Percentiles rank a stretch among this genome's conserved stretches.
These are phyloP conservation scores for Penicillium salamii DNA, from an alignment of 495 filamentous ascomycete species.

Conservation along the genomic window DNA sequence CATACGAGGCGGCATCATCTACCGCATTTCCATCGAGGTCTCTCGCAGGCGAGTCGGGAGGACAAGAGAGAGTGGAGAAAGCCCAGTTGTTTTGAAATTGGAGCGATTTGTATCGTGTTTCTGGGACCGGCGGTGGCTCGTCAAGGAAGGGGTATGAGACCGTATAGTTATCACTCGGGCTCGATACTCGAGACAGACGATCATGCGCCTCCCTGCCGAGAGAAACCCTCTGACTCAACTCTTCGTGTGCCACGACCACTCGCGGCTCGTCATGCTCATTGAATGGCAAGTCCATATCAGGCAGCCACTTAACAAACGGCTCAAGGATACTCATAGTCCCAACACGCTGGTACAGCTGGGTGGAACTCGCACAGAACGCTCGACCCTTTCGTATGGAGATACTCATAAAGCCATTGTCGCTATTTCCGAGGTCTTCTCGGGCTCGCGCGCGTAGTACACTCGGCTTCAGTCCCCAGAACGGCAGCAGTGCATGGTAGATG, in stretches of 20 bases:
- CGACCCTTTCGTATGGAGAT: background rate
- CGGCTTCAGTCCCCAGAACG: conserved; percentile 43
- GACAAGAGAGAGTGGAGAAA: background rate
- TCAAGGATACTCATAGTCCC: background rate
- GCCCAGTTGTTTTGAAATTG: background rate
- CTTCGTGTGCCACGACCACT: conserved; percentile 60
- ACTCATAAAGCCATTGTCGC: conserved; percentile 1
- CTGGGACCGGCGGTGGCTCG: background rate
- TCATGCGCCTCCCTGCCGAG: background rate
- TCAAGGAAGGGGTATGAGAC: background rate
- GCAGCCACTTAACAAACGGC: conserved; percentile 33
- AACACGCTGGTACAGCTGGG: background rate
- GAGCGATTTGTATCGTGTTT: background rate
- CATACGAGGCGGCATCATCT: background rate
- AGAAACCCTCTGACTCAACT: background rate
- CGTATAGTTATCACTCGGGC: background rate
- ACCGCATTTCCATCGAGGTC: background rate
- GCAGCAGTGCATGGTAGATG: conserved; percentile 53
- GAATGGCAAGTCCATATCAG: conserved; percentile 77
- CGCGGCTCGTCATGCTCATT: conserved; percentile 71
- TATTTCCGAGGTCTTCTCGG: background rate
- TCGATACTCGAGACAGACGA: background rate
- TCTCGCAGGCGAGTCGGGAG: background rate
- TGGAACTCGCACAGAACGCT: background rate
- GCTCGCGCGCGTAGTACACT: background rate